These are phyloP conservation scores for Boletus hoseneyae DNA, from an alignment of 1,284 basidiomycete genomes.

Conservation along the genomic window DNA sequence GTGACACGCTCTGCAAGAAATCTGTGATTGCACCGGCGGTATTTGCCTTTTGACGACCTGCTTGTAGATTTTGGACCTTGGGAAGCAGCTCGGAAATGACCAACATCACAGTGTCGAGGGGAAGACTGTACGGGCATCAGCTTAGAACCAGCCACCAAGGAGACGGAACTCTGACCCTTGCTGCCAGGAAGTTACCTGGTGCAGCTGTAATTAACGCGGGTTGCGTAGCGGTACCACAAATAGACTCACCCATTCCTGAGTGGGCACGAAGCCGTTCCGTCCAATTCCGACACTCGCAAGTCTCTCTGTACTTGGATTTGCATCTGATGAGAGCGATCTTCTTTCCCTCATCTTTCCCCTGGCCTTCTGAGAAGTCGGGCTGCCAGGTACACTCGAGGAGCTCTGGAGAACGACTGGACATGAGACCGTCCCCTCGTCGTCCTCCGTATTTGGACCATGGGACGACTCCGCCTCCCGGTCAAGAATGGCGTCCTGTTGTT, in stretches of 20 bases:
- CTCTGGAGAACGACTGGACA: conserved; percentile 43
- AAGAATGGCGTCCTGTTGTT: conserved; percentile 37
- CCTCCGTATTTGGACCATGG: conserved; percentile 18
- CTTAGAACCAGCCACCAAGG: conserved; percentile 2
- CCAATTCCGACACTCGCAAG: conserved; percentile 68
- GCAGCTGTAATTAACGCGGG: conserved; percentile 1
- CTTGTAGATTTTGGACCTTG: conserved; percentile 80
- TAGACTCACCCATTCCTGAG: conserved; percentile 85
- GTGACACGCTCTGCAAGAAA: conserved; percentile 60
- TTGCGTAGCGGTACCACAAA: background rate
- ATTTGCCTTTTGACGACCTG: conserved; percentile 57
- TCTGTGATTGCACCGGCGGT: conserved; percentile 67
- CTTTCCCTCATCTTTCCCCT: conserved; percentile 83
- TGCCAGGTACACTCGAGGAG: conserved; percentile 33
- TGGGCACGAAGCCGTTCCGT: conserved; percentile 87
- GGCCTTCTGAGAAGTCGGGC: conserved; percentile 72
- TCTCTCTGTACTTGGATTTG: conserved; percentile 56
- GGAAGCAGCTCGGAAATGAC: conserved; percentile 83
- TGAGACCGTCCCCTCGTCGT: conserved; percentile 29
- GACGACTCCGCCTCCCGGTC: conserved; percentile 26
- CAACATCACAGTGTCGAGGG: conserved; percentile 82
- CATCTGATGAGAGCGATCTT: conserved; percentile 59
- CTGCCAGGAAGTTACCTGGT: conserved; percentile 79
- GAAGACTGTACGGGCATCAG: conserved; percentile 49
- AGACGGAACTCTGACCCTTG: conserved; percentile 57